phyloP scores from a whole-genome alignment of 139 green algal species.

The Chlorokybus atmophyticus region DNA sequence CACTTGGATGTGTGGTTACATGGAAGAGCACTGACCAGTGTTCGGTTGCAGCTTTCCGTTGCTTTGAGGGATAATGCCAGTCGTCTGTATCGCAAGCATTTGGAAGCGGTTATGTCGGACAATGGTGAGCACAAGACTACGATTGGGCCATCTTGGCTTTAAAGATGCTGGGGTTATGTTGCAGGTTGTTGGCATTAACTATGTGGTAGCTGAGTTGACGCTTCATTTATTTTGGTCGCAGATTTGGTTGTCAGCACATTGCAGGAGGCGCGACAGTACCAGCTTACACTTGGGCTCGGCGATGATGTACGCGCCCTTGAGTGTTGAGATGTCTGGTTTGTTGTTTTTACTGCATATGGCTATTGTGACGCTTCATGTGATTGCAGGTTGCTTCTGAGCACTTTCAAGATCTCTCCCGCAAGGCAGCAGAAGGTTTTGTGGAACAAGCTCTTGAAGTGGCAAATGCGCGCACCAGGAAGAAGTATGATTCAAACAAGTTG shows the following conservation, averaged over 20 bases:
- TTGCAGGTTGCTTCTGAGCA: slow-evolving; percentile 43
- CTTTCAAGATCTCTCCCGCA: slow-evolving; percentile 40
- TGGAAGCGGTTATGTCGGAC: neutral
- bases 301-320: slow-evolving; percentile 48
- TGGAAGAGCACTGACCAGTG: no score
- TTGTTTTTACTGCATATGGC: no score
- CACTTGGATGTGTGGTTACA: no score
- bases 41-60: slow-evolving; percentile 17
- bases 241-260: slow-evolving; percentile 15
- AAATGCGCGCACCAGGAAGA: slow-evolving; percentile 38
- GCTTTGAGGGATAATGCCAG: slow-evolving; percentile 33
- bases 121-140: no score
- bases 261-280: slow-evolving; percentile 40
- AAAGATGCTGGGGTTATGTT: no score
- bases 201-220: no score
- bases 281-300: slow-evolving; percentile 54
- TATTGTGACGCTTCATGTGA: neutral
- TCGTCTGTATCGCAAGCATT: neutral
- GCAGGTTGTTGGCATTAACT: no score
- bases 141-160: no score
- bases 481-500: no score
- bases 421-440: slow-evolving; percentile 49
- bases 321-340: no score
- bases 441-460: slow-evolving; percentile 46
- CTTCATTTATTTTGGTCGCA: no score